These are phyloP conservation scores for Boletellus emodensis DNA, from an alignment of 768 basidiomycete species.

Conservation along the genomic window DNA sequence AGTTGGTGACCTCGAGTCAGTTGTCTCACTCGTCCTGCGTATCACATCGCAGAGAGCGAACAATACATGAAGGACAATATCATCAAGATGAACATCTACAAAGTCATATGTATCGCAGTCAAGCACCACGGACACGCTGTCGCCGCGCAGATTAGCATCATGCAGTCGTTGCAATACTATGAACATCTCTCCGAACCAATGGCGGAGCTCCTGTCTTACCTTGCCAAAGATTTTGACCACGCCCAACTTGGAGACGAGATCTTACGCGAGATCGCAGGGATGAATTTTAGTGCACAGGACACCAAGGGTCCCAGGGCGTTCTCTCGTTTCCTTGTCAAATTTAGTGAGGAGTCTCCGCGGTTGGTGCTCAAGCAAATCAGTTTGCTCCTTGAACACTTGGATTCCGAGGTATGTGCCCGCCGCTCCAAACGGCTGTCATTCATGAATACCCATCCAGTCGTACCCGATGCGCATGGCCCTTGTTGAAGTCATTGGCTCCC, in stretches of 20 bases:
- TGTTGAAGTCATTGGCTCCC: conserved; percentile 81
- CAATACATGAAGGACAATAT: conserved; percentile 77
- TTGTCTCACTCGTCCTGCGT: conserved; percentile 84
- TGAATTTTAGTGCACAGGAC: conserved; percentile 75
- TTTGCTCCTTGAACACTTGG: conserved; percentile 77
- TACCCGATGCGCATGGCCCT: conserved; percentile 96
- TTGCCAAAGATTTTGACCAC: conserved; percentile 85
- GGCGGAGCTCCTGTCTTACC: conserved; percentile 80
- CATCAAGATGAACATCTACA: conserved; percentile 75
- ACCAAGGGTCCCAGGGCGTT: conserved; percentile 84
- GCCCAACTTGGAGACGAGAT: conserved; percentile 89
- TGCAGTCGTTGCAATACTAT: conserved; percentile 88
- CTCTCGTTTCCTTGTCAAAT: conserved; percentile 75
- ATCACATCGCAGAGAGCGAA: conserved; percentile 83
- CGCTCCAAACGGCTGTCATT: not conserved
- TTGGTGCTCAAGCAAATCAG: conserved; percentile 87
- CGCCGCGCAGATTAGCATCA: conserved; percentile 84
- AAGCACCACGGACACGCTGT: conserved; percentile 85
- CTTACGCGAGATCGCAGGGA: conserved; percentile 79
- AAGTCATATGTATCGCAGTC: conserved; percentile 86
- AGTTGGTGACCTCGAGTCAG: conserved; percentile 35
- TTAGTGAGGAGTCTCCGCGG: conserved; percentile 76
- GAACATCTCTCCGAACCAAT: conserved; percentile 93
- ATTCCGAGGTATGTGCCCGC: conserved; percentile 71
- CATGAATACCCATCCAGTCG: conserved; percentile 46